Base-by-base conservation (phyloP, 805 yeast species). In the Hanseniaspora nectarophila region DNA sequence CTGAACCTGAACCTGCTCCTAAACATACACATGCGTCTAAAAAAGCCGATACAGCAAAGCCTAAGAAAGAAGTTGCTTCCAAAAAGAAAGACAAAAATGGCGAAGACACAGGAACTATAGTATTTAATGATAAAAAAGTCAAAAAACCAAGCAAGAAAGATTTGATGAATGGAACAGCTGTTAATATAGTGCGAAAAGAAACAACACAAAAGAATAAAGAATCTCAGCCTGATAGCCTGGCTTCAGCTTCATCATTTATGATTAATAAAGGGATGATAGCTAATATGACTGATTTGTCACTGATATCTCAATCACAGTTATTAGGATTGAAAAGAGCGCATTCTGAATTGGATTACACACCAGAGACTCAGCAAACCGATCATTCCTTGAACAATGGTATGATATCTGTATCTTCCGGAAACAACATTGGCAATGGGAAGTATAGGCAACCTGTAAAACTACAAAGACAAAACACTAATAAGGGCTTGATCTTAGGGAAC, bases 11-110 rank as follows among this genome's bases (percentile, higher is more conserved):
- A 15, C 76, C 76, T 7, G 80, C 80, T 28, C 81, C 83, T 43
- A 77, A 80, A 58, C 82, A 80, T 58, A 82, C 79, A 48, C 81
- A 82, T 60, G 79, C 83, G 5, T 72, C 85, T 2, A 68, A 75
- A 43, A 68, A 69, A 42, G 69, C 70, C 39, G 61, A 71, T 43
- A 61, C 65, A 43, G 54, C 61, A 20, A 61, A 60, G 38, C 55
- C 54, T 10, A 21, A 35, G n/a, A 40, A 39, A 21, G 42, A 45
- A 28, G 13, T 23, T 4, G 21, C 10, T n/a, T 15, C 18, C 21
- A 35, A 43, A 31, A 32, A 31, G n/a, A 37, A 31, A 32, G n/a
- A 9, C 9, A 32, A 23, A 12, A 18, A 26, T 7, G 16, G 7
- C 20, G 31, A 45, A n/a, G 29, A 37, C 24, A 24, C 10, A 20